Base-by-base conservation (phyloP, 257 asterid species). In the Hygrophila difformis region DNA sequence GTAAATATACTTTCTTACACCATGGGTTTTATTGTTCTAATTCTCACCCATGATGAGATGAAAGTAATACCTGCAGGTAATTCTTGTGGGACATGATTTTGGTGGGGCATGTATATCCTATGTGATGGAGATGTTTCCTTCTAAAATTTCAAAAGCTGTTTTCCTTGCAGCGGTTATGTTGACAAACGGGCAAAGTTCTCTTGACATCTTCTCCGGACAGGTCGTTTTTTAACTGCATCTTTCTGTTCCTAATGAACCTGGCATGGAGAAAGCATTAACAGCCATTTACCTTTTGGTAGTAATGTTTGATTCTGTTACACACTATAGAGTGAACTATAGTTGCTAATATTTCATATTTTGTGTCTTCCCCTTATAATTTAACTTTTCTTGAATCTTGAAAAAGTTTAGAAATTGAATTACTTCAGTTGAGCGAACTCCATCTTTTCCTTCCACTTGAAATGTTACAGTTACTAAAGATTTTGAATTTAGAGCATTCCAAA, bases 61-160 rank as follows among this genome's bases (percentile, higher is more conserved):
- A n/a, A n/a, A n/a, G n/a, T n/a, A 39, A 42, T 47, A 12, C 21
- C 18, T 61, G 78, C 88, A 91, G 99, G 95, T 91, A 39, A 81
- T 87, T 68, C 69, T 91, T 63, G 99, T 79, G 15, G 99, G 95
- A 36, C 99, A 91, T 66, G 99, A 91, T 76, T 87, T 91, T 64
- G 99, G 97, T 18, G 99, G 99, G 62, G 81, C 95, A 20, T 87
- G 99, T 62, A 65, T 87, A 68, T 79, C 99, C 29, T 79, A 74
- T 65, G 81, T 77, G 14, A 87, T 91, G 99, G 99, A 91, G 76
- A 38, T 64, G 43, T 73, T 70, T 66, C 84, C 89, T 10, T 35
- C 75, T 24, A 91, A 81, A 67, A 66, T 87, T 46, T 69, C 95
- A 8, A 91, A 83, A 69, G 99, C 99, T 43, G 68, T 91, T 57